Conservation (phyloP, 768 basidiomycete species). For the Auricularia sp. region DNA sequence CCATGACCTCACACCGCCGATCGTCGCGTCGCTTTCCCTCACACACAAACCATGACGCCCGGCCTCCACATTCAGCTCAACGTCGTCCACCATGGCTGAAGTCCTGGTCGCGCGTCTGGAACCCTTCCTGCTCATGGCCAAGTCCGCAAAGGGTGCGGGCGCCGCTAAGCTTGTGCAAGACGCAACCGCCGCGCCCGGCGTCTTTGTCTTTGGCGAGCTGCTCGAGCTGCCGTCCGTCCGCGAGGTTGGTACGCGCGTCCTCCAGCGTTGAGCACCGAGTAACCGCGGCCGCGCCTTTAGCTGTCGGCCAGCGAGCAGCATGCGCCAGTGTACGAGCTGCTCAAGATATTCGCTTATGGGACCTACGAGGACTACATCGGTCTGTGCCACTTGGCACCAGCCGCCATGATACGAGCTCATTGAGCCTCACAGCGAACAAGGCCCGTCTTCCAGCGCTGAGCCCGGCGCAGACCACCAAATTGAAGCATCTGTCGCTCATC, state of each 20-base stretch:
- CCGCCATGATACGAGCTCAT: background rate
- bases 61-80: background rate
- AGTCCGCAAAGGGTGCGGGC: constrained; percentile 84
- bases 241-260: constrained; percentile 43
- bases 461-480: constrained; percentile 66
- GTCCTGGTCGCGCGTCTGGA: constrained; percentile 59
- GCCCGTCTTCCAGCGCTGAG: constrained; percentile 57
- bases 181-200: constrained; percentile 79
- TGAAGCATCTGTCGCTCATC: constrained; percentile 89
- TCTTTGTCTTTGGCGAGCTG: constrained; percentile 87
- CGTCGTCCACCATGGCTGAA: background rate
- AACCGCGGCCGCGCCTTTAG: constrained; percentile 35
- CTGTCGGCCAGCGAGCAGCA: constrained; percentile 57
- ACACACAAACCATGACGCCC: too few species aligned
- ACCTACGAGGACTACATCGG: constrained; percentile 78
- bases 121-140: constrained; percentile 85
- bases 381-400: constrained; percentile 22
- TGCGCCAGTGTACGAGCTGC: constrained; percentile 46
- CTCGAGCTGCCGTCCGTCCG: constrained; percentile 74
- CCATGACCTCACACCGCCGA: too few species aligned
- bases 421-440: constrained; percentile 43
- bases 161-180: constrained; percentile 83
- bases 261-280: background rate
- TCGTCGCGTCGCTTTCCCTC: too few species aligned
- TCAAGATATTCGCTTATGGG: constrained; percentile 85